These are phyloP conservation scores for Gossypium gossypioides DNA, from an alignment of 441 rosid species.

Conservation along the genomic window DNA sequence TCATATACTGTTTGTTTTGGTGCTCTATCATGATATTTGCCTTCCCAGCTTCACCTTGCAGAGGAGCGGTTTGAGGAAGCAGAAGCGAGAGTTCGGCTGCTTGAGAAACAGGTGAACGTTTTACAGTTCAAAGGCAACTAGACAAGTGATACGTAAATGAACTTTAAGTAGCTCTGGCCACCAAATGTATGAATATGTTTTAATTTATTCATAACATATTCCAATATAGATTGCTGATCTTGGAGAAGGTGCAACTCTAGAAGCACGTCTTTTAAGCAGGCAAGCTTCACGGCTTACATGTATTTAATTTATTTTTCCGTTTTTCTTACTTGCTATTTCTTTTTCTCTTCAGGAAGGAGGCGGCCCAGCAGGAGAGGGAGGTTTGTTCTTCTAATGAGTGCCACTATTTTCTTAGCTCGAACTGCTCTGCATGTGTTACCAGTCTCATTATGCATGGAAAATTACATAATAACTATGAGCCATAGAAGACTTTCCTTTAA, in stretches of 20 bases:
- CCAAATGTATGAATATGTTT: background rate
- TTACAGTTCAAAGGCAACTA: background rate
- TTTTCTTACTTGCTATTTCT: conserved; percentile 21
- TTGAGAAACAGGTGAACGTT: conserved; percentile 46
- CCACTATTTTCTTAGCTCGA: conserved; percentile 1
- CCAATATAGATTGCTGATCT: conserved; percentile 50
- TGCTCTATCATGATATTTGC: conserved; percentile 30
- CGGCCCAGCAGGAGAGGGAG: conserved; percentile 81
- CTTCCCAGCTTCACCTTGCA: conserved; percentile 62
- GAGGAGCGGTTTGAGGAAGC: conserved; percentile 62
- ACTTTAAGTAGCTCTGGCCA: background rate
- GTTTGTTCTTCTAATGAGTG: conserved; percentile 29
- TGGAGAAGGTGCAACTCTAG: conserved; percentile 76
- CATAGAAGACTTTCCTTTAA: background rate
- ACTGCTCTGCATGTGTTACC: background rate
- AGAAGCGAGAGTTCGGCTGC: conserved; percentile 53
- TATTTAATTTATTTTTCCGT: background rate
- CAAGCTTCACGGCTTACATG: conserved; percentile 24
- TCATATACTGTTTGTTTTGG: conserved; percentile 8
- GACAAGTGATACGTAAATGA: background rate
- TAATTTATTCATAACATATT: background rate
- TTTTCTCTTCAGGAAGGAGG: conserved; percentile 62
- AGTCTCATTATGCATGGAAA: background rate
- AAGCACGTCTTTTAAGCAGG: conserved; percentile 76
- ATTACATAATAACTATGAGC: background rate